Evolutionary conservation across 805 yeast species (phyloP), one percentile per base, ranked within the genome.

Genomic region (Lachancea kluyveri): DNA sequence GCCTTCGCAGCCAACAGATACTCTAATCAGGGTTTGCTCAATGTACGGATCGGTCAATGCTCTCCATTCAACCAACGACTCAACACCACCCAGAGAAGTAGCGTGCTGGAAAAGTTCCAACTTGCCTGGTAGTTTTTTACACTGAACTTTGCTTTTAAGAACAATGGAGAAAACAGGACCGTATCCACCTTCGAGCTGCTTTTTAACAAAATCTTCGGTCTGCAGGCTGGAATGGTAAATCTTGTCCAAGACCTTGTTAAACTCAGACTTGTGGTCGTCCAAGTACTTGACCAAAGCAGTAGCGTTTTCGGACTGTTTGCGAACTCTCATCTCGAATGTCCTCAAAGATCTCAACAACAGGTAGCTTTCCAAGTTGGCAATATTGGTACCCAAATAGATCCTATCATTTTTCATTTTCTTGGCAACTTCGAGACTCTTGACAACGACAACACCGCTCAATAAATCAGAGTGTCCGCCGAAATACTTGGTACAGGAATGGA

Each of bases 391-490:
- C 33, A 87, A 59, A 38, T 65, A 69, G 6, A 76, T 57, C 46
- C 97, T 68, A 45, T 88, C 96, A 0, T 52, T 56, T 4, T 66
- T 56, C 39, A 88, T 64, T 25, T 62, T 50, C 14, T 60, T 44
- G 35, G 70, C 69, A 5, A 65, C 65, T 2, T 62, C 57, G 6
- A 49, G 43, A 38, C 74, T 74, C 50, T 79, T 77, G n/a, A 82
- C 77, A 12, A 78, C 74, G 12, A 87, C 59, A 8, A 80, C 65
- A 20, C 97, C 96, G 4, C 95, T 87, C 30, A 88, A 64, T 25
- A 87, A 62, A 55, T 88, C 96, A 5, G 94, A 83, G 59, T 88
- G 96, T n/a, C 97, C 96, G 23, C 95, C 96, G 50, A 86, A 80
- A 60, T 80, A 90, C 54, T 88, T 88, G 1, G 96, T 88, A 1